Base-by-base conservation (phyloP, 2,329 filamentous ascomycete genomes). In the Chaetomium strumarium region DNA sequence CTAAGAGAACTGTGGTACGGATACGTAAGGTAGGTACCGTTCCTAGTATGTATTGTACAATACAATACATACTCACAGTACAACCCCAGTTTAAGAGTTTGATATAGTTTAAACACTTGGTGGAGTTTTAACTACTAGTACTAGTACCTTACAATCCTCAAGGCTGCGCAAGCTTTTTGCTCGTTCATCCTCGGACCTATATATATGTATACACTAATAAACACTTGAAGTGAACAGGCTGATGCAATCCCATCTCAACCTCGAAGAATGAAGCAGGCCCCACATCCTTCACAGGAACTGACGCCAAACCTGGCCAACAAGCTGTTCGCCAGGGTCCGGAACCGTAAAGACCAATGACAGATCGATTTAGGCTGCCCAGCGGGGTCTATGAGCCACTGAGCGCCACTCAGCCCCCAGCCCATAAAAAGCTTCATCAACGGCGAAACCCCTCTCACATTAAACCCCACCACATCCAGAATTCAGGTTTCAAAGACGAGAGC, bases 401-500 rank as follows among this genome's bases (percentile, higher is more conserved):
- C 51, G 53, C 58, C 55, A 55, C 55, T 50, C 55, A 38, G 40
- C 33, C 39, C 50, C 36, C 52, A 29, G 16, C 34, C 46, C 44
- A 55, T 54, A 62, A 61, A 62, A 60, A 48, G 51, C 55, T 57
- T 55, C 47, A 41, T 5, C 46, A 46, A 46, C 34, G 29, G 30
- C 39, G 51, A 61, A 62, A 60, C 60, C 60, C 60, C 60, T 61
- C 60, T 50, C 55, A 42, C 8, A 34, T 53, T 31, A 55, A 60
- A 59, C 58, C 60, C 60, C 60, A 60, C 52, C 44, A 60, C 59
- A 55, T 55, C 55, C 49, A 42, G 55, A 48, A 55, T 37, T 48
- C 31, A n/a, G 39, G 47, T 20, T 24, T 33, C 20, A 54, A 54
- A 52, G n/a, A 49, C 39, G 38, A n/a, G 37, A 30, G 29, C 17